Conservation (phyloP, 768 basidiomycete species). For the Suillus discolor region DNA sequence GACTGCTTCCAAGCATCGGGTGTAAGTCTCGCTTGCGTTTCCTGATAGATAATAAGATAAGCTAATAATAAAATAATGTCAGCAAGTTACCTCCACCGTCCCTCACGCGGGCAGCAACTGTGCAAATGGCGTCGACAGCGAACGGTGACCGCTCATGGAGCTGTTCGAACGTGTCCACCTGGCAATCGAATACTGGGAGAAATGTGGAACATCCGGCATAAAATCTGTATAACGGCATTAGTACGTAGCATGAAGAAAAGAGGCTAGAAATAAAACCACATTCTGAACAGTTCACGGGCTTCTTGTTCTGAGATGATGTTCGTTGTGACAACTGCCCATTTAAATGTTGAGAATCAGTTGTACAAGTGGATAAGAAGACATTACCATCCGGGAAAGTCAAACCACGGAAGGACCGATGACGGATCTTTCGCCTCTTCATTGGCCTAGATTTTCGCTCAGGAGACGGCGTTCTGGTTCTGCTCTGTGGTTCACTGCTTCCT, state of each 20-base stretch:
- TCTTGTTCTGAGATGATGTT: conserved; percentile 79
- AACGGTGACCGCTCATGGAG: conserved; percentile 91
- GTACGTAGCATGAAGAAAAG: conserved; percentile 13
- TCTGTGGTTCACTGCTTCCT: conserved; percentile 67
- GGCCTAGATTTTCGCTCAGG: conserved; percentile 72
- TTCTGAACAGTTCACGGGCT: conserved; percentile 82
- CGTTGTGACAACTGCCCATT: conserved; percentile 74
- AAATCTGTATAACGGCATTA: conserved; percentile 53
- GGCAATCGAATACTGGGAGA: conserved; percentile 83
- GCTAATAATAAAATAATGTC: not conserved
- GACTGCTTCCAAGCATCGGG: conserved; percentile 79
- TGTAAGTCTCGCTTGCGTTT: conserved; percentile 72
- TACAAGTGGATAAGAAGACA: conserved; percentile 8
- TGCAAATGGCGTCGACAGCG: conserved; percentile 89
- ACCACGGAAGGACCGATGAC: conserved; percentile 58
- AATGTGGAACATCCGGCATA: conserved; percentile 93
- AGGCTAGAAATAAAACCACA: conserved; percentile 44
- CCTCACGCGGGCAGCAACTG: conserved; percentile 88
- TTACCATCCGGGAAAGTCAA: conserved; percentile 80
- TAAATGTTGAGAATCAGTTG: conserved; percentile 11
- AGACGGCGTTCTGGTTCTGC: conserved; percentile 72
- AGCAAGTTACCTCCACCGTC: conserved; percentile 75
- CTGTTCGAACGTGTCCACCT: conserved; percentile 82
- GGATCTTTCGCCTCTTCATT: conserved; percentile 69
- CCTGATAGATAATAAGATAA: conserved; percentile 43